Percentiles rank a stretch among this genome's conserved stretches.
Evolutionary conservation across 2,329 filamentous ascomycete species (phyloP).

Genomic region (Pyrenochaeta sp.): DNA sequence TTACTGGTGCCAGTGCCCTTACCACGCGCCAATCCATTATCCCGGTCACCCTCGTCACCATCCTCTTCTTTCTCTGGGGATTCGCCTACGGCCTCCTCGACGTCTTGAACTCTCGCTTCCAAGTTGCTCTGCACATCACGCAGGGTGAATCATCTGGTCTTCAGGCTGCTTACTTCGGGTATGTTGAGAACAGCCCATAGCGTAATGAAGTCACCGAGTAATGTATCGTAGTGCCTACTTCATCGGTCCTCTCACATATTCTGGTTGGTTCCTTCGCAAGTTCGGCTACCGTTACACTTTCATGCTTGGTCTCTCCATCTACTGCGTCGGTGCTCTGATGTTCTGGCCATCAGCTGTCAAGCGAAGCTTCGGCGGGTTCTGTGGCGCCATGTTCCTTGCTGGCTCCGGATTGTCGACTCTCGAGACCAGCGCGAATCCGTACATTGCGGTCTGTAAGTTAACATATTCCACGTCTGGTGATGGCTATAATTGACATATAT

Average conservation of each 20-base stretch:
- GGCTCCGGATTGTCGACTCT: slow-evolving; percentile 77
- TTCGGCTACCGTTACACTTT: slow-evolving; percentile 84
- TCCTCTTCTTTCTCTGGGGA: slow-evolving; percentile 63
- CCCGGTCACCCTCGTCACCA: slow-evolving; percentile 58
- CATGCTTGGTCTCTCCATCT: slow-evolving; percentile 75
- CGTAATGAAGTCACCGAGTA: neutral
- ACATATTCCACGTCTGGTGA: too few relatives aligned
- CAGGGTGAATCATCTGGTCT: slow-evolving; percentile 68
- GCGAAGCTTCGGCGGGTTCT: slow-evolving; percentile 77
- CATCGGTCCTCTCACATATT: slow-evolving; percentile 62
- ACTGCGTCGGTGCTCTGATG: slow-evolving; percentile 75
- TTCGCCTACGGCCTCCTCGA: slow-evolving; percentile 58
- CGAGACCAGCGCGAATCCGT: slow-evolving; percentile 81
- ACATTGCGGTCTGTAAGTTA: slow-evolving; percentile 60
- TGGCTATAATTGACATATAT: neutral
- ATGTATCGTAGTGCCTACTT: slow-evolving; percentile 57
- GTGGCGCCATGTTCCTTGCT: slow-evolving; percentile 74
- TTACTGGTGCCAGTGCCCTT: slow-evolving; percentile 51
- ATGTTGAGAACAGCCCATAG: slow-evolving; percentile 1
- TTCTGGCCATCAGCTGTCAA: slow-evolving; percentile 85
- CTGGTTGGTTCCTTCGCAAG: slow-evolving; percentile 70
- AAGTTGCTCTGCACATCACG: slow-evolving; percentile 52
- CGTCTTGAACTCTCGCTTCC: slow-evolving; percentile 56
- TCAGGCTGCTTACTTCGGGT: slow-evolving; percentile 72
- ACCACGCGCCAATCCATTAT: slow-evolving; percentile 58